Conservation (phyloP, 768 basidiomycete genomes). For the Lentinula raphanica region DNA sequence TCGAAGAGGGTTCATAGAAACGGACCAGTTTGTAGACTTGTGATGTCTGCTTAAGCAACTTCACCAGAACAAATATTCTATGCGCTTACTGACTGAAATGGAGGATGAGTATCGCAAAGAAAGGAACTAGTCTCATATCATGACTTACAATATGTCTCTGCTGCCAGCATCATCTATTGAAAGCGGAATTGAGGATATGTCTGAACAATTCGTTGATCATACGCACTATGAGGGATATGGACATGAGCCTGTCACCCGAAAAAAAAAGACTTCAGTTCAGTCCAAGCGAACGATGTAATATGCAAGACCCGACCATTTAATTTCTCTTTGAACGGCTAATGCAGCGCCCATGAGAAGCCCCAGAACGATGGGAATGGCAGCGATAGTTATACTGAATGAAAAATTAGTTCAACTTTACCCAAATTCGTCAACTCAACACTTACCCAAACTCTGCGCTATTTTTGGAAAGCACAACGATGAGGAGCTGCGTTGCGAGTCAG, state of each 20-base stretch:
- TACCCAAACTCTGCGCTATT: conserved; percentile 69
- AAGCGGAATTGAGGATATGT: conserved; percentile 43
- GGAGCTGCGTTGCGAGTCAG: conserved; percentile 43
- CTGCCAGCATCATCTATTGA: conserved; percentile 72
- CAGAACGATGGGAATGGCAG: conserved; percentile 78
- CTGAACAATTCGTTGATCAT: too few relatives aligned
- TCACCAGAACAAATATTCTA: neutral
- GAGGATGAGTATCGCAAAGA: neutral
- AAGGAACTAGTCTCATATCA: neutral
- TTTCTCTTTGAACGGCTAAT: conserved; percentile 71
- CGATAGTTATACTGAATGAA: conserved; percentile 50
- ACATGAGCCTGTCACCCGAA: neutral
- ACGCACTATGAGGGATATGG: conserved; percentile 1
- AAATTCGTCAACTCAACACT: neutral
- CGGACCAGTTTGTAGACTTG: conserved; percentile 88
- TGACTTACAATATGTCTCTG: conserved; percentile 71
- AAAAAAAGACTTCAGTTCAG: neutral
- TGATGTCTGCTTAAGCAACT: conserved; percentile 4
- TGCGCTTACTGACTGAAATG: conserved; percentile 34
- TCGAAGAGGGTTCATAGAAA: conserved; percentile 63
- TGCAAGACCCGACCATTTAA: conserved; percentile 56
- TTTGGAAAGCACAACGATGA: conserved; percentile 66
- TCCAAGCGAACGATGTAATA: neutral
- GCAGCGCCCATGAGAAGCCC: conserved; percentile 60
- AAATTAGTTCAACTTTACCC: neutral